A percentile compares a stretch with the other conserved stretches of the same genome.
Evolutionary conservation across 306 rosid species (phyloP).

Genomic region (Malus asiatica): DNA sequence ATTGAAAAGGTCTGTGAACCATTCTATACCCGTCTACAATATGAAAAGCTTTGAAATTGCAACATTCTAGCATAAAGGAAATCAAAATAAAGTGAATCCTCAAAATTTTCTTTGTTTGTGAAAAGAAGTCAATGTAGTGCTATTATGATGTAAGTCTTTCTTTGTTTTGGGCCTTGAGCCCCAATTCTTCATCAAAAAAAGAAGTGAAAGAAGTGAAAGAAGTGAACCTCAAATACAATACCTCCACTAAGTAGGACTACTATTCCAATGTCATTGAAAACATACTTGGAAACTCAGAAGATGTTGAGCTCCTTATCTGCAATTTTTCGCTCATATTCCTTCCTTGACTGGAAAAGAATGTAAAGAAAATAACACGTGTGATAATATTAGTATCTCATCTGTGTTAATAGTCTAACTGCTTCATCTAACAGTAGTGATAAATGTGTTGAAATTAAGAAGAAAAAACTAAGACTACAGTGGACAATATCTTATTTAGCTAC

Average conservation of each 20-base stretch:
- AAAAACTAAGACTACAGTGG: background rate
- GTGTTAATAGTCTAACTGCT: background rate
- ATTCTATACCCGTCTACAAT: no score
- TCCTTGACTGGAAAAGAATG: slow-evolving; percentile 47
- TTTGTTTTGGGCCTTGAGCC: background rate
- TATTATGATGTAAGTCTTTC: background rate
- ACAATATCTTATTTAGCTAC: background rate
- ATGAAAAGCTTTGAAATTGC: background rate
- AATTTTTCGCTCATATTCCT: slow-evolving; percentile 66
- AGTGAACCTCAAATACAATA: background rate
- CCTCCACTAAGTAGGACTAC: background rate
- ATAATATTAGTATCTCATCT: background rate
- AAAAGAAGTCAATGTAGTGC: background rate
- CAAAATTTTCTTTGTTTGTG: background rate
- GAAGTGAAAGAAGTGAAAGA: background rate
- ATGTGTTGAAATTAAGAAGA: background rate
- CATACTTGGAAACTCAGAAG: slow-evolving; percentile 66
- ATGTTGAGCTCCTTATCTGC: slow-evolving; percentile 73
- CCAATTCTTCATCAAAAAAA: no score
- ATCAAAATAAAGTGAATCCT: background rate
- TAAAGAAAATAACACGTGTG: background rate
- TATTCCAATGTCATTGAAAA: background rate
- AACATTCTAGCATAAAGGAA: background rate
- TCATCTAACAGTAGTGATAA: background rate
- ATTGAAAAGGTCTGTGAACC: no score